phyloP scores from a whole-genome alignment of 176 grass and related monocot genomes.

The Zoysia pacifica region DNA sequence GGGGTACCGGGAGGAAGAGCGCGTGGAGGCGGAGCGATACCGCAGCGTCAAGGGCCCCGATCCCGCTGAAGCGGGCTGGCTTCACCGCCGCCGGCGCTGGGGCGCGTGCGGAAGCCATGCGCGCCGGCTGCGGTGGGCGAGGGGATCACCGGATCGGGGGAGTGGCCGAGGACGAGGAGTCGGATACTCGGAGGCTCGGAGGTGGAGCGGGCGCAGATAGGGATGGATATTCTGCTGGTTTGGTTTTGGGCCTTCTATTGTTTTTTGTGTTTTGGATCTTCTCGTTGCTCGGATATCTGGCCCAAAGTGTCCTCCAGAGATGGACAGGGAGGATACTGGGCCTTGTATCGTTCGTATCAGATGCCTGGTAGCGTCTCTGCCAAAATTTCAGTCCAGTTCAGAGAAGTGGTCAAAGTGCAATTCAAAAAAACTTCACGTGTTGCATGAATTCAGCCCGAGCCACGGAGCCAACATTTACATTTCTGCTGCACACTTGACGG shows the following conservation, averaged over 20 bases:
- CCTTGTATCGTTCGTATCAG: no score
- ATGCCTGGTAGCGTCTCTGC: background rate
- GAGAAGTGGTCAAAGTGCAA: no score
- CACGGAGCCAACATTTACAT: no score
- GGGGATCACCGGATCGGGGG: background rate
- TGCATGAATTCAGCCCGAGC: no score
- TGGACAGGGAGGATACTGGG: no score
- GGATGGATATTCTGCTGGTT: background rate
- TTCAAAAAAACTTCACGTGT: no score
- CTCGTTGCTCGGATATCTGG: background rate
- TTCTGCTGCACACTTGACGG: no score
- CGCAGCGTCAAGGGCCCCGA: slow-evolving; percentile 48
- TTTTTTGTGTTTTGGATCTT: background rate
- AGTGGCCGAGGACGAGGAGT: background rate
- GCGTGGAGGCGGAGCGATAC: slow-evolving; percentile 69
- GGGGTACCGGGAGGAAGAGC: slow-evolving; percentile 67
- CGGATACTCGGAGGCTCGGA: no score
- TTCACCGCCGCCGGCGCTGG: slow-evolving; percentile 22
- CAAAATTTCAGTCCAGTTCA: no score
- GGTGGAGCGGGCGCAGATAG: background rate
- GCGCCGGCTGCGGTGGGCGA: slow-evolving; percentile 12
- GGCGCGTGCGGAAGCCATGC: slow-evolving; percentile 28
- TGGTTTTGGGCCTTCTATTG: background rate
- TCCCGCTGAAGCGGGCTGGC: slow-evolving; percentile 31
- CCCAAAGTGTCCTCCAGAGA: background rate